These are phyloP conservation scores for Adansonia grandidieri DNA, from an alignment of 441 rosid species.

Conservation along the genomic window DNA sequence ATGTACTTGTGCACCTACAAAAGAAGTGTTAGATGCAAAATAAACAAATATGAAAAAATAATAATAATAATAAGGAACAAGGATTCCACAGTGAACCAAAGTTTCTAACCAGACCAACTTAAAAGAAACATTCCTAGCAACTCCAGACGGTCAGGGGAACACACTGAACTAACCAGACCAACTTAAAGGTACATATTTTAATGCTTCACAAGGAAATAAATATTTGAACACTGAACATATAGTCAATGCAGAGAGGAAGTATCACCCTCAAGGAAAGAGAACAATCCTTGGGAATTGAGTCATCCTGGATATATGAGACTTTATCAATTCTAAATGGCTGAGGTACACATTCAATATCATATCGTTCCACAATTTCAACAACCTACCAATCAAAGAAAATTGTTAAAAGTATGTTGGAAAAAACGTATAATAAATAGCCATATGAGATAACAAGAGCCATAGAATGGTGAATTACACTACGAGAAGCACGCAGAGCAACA, in stretches of 20 bases:
- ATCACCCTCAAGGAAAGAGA: conserved; percentile 65
- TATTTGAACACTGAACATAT: conserved; percentile 16
- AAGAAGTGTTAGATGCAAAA: conserved; percentile 21
- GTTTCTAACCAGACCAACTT: not conserved
- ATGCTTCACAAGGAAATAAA: not conserved
- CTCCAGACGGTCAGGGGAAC: not conserved
- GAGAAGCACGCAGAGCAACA: conserved; percentile 69
- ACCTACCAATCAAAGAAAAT: conserved; percentile 51
- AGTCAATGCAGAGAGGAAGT: conserved; percentile 13
- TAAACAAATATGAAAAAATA: too few relatives aligned
- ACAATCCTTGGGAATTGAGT: conserved; percentile 69
- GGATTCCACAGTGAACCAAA: too few relatives aligned
- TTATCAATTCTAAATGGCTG: conserved; percentile 56
- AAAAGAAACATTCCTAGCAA: not conserved
- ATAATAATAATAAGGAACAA: too few relatives aligned
- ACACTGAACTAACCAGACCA: not conserved
- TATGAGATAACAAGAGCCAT: conserved; percentile 4
- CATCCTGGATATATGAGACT: conserved; percentile 63
- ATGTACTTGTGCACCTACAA: conserved; percentile 71
- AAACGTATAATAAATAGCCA: conserved; percentile 1
- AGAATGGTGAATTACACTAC: conserved; percentile 50
- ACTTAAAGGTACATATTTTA: not conserved
- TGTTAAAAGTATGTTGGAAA: not conserved
- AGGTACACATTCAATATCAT: conserved; percentile 79
- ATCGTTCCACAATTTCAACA: conserved; percentile 70